A percentile compares a stretch with the other conserved stretches of the same genome.
Conservation (phyloP, 257 asterid species). For the Perilla frutescens region DNA sequence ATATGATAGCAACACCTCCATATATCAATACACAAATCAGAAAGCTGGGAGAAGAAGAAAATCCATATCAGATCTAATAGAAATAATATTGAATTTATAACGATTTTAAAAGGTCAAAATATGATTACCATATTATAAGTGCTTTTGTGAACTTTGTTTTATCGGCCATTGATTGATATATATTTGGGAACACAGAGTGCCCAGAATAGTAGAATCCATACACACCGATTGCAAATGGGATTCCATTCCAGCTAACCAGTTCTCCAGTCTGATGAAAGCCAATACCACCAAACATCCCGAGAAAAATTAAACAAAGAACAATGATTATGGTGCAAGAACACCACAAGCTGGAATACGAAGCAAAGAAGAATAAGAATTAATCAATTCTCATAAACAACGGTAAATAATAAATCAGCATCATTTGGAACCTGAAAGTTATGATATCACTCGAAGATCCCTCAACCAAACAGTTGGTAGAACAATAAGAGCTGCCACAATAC, state of each 20-base stretch:
- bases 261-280: slow-evolving; percentile 60
- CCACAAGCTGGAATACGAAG: slow-evolving; percentile 66
- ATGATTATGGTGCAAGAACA: slow-evolving; percentile 66
- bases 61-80: neutral
- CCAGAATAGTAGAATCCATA: slow-evolving; percentile 86
- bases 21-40: slow-evolving; percentile 59
- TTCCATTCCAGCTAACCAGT: slow-evolving; percentile 65
- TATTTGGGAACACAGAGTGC: slow-evolving; percentile 87
- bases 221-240: slow-evolving; percentile 84
- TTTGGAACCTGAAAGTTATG: slow-evolving; percentile 76
- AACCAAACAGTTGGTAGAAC: slow-evolving; percentile 84
- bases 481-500: slow-evolving; percentile 53
- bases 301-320: slow-evolving; percentile 54
- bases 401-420: slow-evolving; percentile 7
- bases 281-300: slow-evolving; percentile 54
- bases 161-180: slow-evolving; percentile 94
- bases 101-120: neutral
- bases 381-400: neutral
- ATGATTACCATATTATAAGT: slow-evolving; percentile 56
- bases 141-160: slow-evolving; percentile 80
- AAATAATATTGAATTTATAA: neutral
- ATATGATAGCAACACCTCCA: slow-evolving; percentile 74
- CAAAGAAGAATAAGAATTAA: slow-evolving; percentile 5
- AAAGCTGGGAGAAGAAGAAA: slow-evolving; percentile 56
- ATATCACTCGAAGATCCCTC: slow-evolving; percentile 75